Percentiles rank a stretch among this genome's conserved stretches.
These are phyloP conservation scores for Omphalotus olearius DNA, from an alignment of 1,284 basidiomycete genomes.

Conservation along the genomic window DNA sequence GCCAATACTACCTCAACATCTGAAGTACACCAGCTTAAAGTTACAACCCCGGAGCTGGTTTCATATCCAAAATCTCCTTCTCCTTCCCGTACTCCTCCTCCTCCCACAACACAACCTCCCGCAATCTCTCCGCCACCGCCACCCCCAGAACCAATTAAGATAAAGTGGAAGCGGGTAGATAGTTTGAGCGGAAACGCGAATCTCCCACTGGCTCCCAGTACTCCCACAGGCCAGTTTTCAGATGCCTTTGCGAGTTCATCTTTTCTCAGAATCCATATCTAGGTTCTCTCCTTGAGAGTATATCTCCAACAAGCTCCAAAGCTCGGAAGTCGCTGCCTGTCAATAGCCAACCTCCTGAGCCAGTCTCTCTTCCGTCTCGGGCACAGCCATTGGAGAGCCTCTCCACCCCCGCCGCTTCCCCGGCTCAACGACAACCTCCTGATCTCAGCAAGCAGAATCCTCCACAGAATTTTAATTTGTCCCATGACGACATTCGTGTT, in stretches of 20 bases:
- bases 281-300: neutral
- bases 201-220: neutral
- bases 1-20: conserved; percentile 16
- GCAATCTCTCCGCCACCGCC: neutral
- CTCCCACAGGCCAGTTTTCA: too few species aligned
- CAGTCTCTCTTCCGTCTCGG: too few species aligned
- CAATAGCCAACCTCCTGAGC: too few species aligned
- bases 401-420: too few species aligned
- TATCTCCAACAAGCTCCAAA: neutral
- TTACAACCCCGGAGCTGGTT: conserved; percentile 26
- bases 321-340: neutral
- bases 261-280: neutral
- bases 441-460: too few species aligned
- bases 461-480: too few species aligned
- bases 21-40: conserved; percentile 9
- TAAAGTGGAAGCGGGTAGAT: conserved; percentile 10
- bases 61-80: conserved; percentile 31
- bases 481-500: too few species aligned
- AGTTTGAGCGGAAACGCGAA: neutral
- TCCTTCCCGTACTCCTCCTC: conserved; percentile 8
- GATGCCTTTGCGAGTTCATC: neutral
- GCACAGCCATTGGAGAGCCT: neutral
- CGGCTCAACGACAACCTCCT: too few species aligned
- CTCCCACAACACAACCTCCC: conserved; percentile 4
- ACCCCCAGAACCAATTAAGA: neutral